Percentiles rank a stretch among this genome's conserved stretches.
Evolutionary conservation across 306 rosid genomes (phyloP).

Genomic region (Sechiopsis laciniata): DNA sequence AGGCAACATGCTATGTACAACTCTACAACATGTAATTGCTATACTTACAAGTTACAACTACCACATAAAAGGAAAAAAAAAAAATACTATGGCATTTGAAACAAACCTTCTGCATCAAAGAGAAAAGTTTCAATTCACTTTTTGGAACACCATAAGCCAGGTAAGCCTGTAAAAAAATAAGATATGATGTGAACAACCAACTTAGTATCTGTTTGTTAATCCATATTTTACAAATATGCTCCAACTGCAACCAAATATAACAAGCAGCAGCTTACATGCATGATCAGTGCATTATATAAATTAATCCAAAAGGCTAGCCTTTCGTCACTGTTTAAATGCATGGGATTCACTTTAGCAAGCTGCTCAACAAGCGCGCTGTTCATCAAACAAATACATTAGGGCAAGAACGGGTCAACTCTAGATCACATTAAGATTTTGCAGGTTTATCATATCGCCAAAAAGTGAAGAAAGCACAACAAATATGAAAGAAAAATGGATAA

Average conservation of each 20-base stretch:
- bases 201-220: background rate
- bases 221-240: background rate
- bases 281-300: conserved; percentile 62
- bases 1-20: too few relatives aligned
- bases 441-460: conserved; percentile 2
- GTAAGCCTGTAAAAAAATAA: conserved; percentile 51
- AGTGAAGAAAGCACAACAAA: background rate
- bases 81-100: conserved; percentile 6
- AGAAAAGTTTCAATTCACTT: conserved; percentile 68
- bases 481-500: conserved; percentile 2
- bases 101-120: conserved; percentile 67
- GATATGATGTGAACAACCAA: background rate
- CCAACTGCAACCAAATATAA: background rate
- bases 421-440: background rate
- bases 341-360: conserved; percentile 61
- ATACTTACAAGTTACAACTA: background rate
- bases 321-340: conserved; percentile 50
- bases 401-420: conserved; percentile 8
- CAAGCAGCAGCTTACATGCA: conserved; percentile 49
- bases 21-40: background rate
- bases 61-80: background rate
- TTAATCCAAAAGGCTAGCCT: conserved; percentile 76
- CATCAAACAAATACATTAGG: conserved; percentile 16
- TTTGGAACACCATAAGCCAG: conserved; percentile 79
- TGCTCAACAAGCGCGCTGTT: conserved; percentile 68